Conservation (phyloP, 1,284 basidiomycete species). For the Cerrena zonata region DNA sequence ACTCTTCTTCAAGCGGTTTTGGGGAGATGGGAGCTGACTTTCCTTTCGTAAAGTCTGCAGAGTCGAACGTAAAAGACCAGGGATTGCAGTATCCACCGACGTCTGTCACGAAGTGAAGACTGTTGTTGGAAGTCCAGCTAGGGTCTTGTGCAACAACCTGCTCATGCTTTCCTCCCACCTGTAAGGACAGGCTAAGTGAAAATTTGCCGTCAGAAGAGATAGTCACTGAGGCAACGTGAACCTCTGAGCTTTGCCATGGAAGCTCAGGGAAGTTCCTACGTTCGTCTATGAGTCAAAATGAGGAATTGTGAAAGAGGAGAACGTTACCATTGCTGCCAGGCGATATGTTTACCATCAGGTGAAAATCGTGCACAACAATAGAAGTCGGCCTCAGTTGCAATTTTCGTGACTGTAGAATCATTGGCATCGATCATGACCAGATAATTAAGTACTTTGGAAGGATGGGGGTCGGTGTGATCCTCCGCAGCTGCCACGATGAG, state of each 20-base stretch:
- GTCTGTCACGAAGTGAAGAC: constrained; percentile 65
- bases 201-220: too few species aligned
- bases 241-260: constrained; percentile 71
- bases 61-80: constrained; percentile 43
- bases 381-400: constrained; percentile 59
- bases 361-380: constrained; percentile 61
- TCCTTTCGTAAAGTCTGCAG: background rate
- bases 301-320: background rate
- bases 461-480: constrained; percentile 52
- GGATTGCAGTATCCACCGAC: constrained; percentile 68
- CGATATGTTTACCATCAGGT: constrained; percentile 58
- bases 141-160: too few species aligned
- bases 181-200: constrained; percentile 15
- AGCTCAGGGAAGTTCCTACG: constrained; percentile 59
- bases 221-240: constrained; percentile 43
- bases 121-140: too few species aligned
- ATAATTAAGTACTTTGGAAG: constrained; percentile 49
- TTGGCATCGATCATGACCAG: constrained; percentile 53
- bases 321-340: constrained; percentile 71
- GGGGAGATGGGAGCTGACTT: constrained; percentile 4
- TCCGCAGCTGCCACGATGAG: constrained; percentile 56
- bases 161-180: constrained; percentile 52
- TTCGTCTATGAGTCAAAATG: background rate
- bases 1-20: constrained; percentile 20
- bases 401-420: constrained; percentile 35